Base-by-base conservation (phyloP, 495 filamentous ascomycete genomes). In the Aspergillus wentii region DNA sequence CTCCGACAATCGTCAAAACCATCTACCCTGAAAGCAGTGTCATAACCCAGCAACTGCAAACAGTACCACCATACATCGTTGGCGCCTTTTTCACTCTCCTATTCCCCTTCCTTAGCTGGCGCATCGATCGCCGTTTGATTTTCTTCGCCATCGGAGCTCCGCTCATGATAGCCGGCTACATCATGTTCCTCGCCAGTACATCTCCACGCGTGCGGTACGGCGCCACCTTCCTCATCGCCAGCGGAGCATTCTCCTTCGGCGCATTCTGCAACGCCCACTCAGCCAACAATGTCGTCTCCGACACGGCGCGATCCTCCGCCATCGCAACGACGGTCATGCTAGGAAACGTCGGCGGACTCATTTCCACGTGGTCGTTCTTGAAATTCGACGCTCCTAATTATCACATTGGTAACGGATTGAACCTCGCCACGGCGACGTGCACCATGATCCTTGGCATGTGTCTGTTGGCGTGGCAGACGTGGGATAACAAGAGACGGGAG, bases 381-480 rank as follows among this genome's bases (percentile, higher is more conserved):
- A 69, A 75, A 0, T 75, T 52, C 28, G 82, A 87, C 52, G 73
- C 51, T 0, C 83, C 84, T 4, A 63, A 85, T 38, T 88, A 83
- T 54, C 79, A 63, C 36, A 83, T 86, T 43, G 83, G 84, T 1
- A 86, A 88, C 56, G 82, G 82, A 0, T 53, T 88, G 23, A 86
- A 87, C 50, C 56, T 86, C n/a, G 83, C 80, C 0, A 76, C 79
- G 0, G 55, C 69, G 3, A 61, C 60, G n/a, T 57, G 60, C 15
- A 75, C 69, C 7, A 49, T 86, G 5, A 7, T 85, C 10, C 10
- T 78, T 3, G 48, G 63, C 8, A 64, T 68, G 2, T 28, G 35
- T 0, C 45, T 78, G 31, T 59, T 77, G 51, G 13, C 69, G 0
- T 87, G 75, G 71, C 87, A 87, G 75, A 56, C 53, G n/a, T 56